Percentiles rank a stretch among this genome's conserved stretches.
Evolutionary conservation across 768 basidiomycete genomes (phyloP).

Genomic region (Scleroderma bovista): DNA sequence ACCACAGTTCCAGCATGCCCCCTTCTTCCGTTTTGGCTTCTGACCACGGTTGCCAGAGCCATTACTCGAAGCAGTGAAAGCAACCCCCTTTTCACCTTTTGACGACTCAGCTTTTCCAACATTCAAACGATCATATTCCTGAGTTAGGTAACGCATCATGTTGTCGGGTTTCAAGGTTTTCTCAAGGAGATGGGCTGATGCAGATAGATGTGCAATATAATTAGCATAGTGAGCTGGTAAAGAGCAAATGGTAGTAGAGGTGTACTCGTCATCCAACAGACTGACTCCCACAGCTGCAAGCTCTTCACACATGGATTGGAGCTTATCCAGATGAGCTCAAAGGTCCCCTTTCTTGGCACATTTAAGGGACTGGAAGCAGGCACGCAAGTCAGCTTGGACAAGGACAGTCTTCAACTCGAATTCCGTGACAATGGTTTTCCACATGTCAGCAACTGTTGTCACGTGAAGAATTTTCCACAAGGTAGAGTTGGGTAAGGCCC

Average conservation of each 20-base stretch:
- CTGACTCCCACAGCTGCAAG: neutral
- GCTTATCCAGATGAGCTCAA: no score
- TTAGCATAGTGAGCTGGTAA: constrained; percentile 7
- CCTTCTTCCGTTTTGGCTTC: neutral
- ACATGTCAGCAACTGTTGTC: no score
- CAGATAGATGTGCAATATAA: neutral
- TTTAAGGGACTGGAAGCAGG: no score
- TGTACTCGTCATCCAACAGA: constrained; percentile 4
- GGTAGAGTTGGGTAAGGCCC: no score
- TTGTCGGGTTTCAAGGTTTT: constrained; percentile 8
- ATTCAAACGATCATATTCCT: constrained; percentile 23
- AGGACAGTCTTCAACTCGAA: no score
- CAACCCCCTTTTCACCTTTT: neutral
- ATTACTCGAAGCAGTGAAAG: neutral
- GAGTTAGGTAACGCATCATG: constrained; percentile 20
- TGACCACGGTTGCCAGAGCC: neutral
- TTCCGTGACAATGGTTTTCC: no score
- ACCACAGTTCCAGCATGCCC: constrained; percentile 26
- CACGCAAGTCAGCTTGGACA: no score
- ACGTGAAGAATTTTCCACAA: no score
- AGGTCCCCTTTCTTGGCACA: no score
- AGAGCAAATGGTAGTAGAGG: constrained; percentile 9
- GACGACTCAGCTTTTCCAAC: neutral
- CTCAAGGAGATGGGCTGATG: neutral
- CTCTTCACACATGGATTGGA: no score